A percentile compares a stretch with the other conserved stretches of the same genome.
These are phyloP conservation scores for Dichomitus squalens DNA, from an alignment of 1,284 basidiomycete genomes.

Conservation along the genomic window DNA sequence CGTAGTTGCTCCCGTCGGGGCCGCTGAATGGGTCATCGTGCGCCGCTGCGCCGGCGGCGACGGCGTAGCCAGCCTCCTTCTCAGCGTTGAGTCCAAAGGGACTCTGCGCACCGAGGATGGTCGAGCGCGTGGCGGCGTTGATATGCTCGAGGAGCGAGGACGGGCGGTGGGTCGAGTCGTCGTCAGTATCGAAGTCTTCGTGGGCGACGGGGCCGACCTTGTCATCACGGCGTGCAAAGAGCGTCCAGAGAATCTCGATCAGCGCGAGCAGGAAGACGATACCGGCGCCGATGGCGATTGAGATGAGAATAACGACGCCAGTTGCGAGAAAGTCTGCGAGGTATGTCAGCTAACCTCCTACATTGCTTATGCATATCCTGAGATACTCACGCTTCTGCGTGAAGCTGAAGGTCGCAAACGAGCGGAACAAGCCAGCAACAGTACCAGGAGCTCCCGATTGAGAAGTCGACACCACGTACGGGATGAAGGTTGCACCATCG, in stretches of 20 bases:
- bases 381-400: constrained; percentile 61
- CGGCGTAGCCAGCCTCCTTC: constrained; percentile 49
- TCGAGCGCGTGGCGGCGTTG: constrained; percentile 82
- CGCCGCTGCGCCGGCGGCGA: constrained; percentile 24
- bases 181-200: constrained; percentile 69
- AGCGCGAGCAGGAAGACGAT: constrained; percentile 91
- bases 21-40: constrained; percentile 61
- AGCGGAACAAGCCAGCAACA: constrained; percentile 82
- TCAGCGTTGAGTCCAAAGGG: constrained; percentile 52
- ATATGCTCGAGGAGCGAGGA: constrained; percentile 85
- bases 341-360: constrained; percentile 2
- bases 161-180: constrained; percentile 74
- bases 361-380: background rate
- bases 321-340: constrained; percentile 80
- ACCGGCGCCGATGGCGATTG: constrained; percentile 94
- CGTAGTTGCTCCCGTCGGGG: constrained; percentile 72
- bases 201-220: constrained; percentile 60
- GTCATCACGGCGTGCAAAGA: constrained; percentile 80
- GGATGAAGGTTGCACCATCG: constrained; percentile 84
- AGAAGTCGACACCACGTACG: constrained; percentile 79
- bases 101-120: constrained; percentile 64
- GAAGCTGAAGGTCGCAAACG: constrained; percentile 78
- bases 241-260: constrained; percentile 87
- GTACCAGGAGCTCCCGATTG: constrained; percentile 71
- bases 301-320: constrained; percentile 95